Conservation (phyloP, 495 filamentous ascomycete genomes). For the Pyronema domesticum region DNA sequence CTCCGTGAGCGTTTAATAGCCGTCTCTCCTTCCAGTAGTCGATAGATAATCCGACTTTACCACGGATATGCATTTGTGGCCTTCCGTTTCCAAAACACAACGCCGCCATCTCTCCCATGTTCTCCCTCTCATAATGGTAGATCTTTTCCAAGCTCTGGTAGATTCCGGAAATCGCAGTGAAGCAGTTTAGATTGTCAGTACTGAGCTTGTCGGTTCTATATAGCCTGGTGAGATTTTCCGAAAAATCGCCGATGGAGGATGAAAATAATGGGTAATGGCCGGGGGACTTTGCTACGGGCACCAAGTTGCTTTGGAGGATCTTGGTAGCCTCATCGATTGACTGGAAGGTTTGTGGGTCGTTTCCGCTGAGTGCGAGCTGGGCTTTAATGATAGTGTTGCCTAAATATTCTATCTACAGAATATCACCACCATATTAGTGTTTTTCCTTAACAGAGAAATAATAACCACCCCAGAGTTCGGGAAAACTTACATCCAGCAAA, state of each 20-base stretch:
- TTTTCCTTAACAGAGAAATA: too few species aligned
- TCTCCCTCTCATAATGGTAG: constrained; percentile 49
- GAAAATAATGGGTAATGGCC: constrained; percentile 38
- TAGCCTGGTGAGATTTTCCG: constrained; percentile 61
- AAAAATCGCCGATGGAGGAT: constrained; percentile 46
- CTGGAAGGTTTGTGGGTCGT: constrained; percentile 16
- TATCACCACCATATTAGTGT: neutral
- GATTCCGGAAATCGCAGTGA: constrained; percentile 72
- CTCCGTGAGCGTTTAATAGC: constrained; percentile 26
- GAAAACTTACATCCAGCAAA: constrained; percentile 12
- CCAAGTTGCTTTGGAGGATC: constrained; percentile 39
- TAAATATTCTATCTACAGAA: constrained; percentile 22
- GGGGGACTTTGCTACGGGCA: constrained; percentile 12
- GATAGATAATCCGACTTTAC: constrained; percentile 53
- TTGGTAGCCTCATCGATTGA: constrained; percentile 17
- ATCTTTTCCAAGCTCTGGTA: constrained; percentile 45
- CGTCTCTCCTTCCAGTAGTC: constrained; percentile 71
- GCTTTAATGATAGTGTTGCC: constrained; percentile 22
- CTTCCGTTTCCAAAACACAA: constrained; percentile 53
- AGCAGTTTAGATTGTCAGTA: constrained; percentile 55
- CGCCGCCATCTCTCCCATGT: constrained; percentile 34
- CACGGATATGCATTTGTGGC: constrained; percentile 58
- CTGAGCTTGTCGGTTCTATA: constrained; percentile 67
- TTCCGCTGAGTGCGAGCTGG: constrained; percentile 20
- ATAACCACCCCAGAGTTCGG: neutral